phyloP scores from a whole-genome alignment of 2,329 filamentous ascomycete genomes.

The Neofusicoccum kwambonambiense region DNA sequence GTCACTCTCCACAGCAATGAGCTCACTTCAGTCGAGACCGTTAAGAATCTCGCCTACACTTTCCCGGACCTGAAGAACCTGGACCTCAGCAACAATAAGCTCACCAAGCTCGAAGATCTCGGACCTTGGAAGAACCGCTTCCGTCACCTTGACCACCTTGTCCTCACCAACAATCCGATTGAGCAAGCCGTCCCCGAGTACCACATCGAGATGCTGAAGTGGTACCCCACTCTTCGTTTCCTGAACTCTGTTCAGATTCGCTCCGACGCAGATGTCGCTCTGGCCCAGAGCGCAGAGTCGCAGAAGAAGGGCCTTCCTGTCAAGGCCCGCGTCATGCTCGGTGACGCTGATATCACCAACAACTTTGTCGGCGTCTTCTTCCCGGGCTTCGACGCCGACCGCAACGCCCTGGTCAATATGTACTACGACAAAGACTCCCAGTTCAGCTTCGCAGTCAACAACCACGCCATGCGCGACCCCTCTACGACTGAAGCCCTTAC shows the following conservation, averaged over 20 bases:
- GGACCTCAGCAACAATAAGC: slow-evolving; percentile 80
- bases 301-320: slow-evolving; percentile 59
- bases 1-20: slow-evolving; percentile 80
- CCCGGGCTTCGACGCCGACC: slow-evolving; percentile 69
- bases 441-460: slow-evolving; percentile 75
- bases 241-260: slow-evolving; percentile 75
- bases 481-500: slow-evolving; percentile 34
- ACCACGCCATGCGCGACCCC: slow-evolving; percentile 53
- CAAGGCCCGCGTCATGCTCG: slow-evolving; percentile 67
- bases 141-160: slow-evolving; percentile 73
- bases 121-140: slow-evolving; percentile 79
- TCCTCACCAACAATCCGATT: slow-evolving; percentile 75
- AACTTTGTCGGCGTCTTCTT: slow-evolving; percentile 76
- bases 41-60: slow-evolving; percentile 73
- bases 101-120: slow-evolving; percentile 66
- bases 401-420: slow-evolving; percentile 59
- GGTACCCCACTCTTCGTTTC: slow-evolving; percentile 78
- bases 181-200: slow-evolving; percentile 51
- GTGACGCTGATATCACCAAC: slow-evolving; percentile 72
- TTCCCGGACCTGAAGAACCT: slow-evolving; percentile 86
- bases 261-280: slow-evolving; percentile 64
- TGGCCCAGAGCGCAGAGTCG: neutral
- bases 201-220: slow-evolving; percentile 67
- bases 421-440: slow-evolving; percentile 75
- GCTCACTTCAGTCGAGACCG: slow-evolving; percentile 67